phyloP scores from a whole-genome alignment of 2,329 filamentous ascomycete species.

The Hypocreales sp. region DNA sequence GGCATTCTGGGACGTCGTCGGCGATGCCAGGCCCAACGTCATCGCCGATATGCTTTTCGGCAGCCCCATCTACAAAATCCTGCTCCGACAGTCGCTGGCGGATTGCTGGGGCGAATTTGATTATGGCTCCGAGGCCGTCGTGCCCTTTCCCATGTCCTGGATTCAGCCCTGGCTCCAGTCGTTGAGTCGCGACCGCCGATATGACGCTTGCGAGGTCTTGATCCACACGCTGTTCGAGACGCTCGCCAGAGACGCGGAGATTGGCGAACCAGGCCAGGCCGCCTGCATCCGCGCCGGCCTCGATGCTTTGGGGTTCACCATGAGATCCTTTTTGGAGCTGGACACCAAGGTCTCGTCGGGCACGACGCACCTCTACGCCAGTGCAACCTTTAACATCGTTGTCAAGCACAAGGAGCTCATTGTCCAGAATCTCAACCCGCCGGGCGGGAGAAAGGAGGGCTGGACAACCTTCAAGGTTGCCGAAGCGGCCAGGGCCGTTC shows the following conservation, averaged over 20 bases:
- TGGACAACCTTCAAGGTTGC: conserved; percentile 24
- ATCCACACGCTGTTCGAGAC: conserved; percentile 58
- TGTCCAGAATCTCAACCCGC: conserved; percentile 17
- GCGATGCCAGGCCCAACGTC: conserved; percentile 61
- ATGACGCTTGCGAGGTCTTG: conserved; percentile 67
- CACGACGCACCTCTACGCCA: conserved; percentile 45
- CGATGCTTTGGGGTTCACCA: conserved; percentile 39
- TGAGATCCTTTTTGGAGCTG: conserved; percentile 38
- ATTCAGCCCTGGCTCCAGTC: conserved; percentile 64
- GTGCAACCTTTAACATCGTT: conserved; percentile 49
- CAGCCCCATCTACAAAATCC: conserved; percentile 47
- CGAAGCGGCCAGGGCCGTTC: conserved; percentile 25
- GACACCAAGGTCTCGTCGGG: conserved; percentile 27
- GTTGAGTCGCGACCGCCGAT: conserved; percentile 58
- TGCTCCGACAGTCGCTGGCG: conserved; percentile 46
- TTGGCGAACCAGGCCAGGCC: conserved; percentile 40
- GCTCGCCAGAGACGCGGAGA: conserved; percentile 36
- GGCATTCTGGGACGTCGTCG: conserved; percentile 81
- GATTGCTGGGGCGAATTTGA: conserved; percentile 24
- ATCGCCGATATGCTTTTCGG: conserved; percentile 75
- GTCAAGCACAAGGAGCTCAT: conserved; percentile 48
- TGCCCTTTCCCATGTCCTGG: conserved; percentile 61
- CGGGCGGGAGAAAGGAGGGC: conserved; percentile 13
- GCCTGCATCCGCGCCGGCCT: conserved; percentile 51
- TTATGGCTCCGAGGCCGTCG: conserved; percentile 24